A percentile compares a stretch with the other conserved stretches of the same genome.
phyloP scores from a whole-genome alignment of 768 basidiomycete genomes.

The Naematelia encephala region DNA sequence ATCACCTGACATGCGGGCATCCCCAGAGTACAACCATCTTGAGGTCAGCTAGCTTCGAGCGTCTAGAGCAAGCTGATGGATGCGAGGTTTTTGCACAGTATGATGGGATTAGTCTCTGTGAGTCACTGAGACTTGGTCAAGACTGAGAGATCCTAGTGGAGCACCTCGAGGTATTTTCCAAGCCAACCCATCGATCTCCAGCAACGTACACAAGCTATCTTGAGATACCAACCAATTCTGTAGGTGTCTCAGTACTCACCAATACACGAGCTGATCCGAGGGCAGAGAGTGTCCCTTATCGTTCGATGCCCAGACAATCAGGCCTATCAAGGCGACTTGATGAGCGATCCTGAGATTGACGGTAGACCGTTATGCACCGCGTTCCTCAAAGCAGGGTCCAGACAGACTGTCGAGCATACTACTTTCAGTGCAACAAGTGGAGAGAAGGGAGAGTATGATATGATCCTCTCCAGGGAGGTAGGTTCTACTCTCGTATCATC shows the following conservation, averaged over 20 bases:
- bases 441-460: neutral
- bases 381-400: neutral
- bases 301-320: neutral
- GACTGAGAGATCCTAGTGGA: neutral
- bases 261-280: neutral
- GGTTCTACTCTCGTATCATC: neutral
- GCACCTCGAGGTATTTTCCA: neutral
- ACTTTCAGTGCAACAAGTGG: neutral
- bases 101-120: neutral
- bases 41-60: neutral
- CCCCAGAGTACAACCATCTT: neutral
- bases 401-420: neutral
- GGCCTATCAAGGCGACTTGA: neutral
- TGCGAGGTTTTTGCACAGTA: neutral
- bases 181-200: neutral
- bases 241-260: neutral
- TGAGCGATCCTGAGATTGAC: neutral
- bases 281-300: neutral
- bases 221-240: neutral
- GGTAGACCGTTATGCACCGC: neutral
- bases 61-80: neutral
- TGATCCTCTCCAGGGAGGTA: neutral
- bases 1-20: neutral
- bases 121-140: neutral
- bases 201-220: neutral